Evolutionary conservation across 78 protist species (phyloP).

Genomic region (Dictyostelium intermedium): DNA sequence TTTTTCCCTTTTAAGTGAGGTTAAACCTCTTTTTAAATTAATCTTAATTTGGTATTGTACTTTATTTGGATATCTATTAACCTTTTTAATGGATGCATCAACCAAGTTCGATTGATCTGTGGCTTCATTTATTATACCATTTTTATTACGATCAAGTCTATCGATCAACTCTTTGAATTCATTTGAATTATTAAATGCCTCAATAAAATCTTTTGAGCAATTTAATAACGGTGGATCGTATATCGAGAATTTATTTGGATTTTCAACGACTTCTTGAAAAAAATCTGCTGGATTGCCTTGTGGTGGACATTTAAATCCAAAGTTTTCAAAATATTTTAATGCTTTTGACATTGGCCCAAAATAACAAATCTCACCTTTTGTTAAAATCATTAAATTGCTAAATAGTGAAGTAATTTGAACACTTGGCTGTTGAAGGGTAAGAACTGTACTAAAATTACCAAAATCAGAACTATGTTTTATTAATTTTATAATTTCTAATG

Average conservation of each 20-base stretch:
- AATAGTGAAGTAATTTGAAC: conserved; percentile 44
- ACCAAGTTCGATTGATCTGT: neutral
- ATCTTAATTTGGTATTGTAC: neutral
- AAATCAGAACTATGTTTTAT: neutral
- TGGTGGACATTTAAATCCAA: conserved; percentile 40
- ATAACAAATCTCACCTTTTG: conserved; percentile 29
- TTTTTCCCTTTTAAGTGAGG: neutral
- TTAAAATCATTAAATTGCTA: conserved; percentile 55
- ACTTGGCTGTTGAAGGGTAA: conserved; percentile 22
- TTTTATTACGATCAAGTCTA: neutral
- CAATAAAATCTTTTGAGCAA: too few species aligned
- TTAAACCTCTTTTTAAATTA: neutral
- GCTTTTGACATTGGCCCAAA: conserved; percentile 36
- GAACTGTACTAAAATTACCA: neutral
- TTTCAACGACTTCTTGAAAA: neutral
- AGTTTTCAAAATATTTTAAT: conserved; percentile 3
- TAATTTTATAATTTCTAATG: neutral
- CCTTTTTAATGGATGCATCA: neutral
- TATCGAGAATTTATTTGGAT: neutral
- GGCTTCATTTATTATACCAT: neutral
- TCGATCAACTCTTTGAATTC: neutral
- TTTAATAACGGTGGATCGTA: neutral
- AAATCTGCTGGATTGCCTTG: conserved; percentile 57
- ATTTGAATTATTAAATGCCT: neutral
- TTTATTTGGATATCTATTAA: neutral